phyloP scores from a whole-genome alignment of 805 yeast species.

The Debaryomyces tyrocola region DNA sequence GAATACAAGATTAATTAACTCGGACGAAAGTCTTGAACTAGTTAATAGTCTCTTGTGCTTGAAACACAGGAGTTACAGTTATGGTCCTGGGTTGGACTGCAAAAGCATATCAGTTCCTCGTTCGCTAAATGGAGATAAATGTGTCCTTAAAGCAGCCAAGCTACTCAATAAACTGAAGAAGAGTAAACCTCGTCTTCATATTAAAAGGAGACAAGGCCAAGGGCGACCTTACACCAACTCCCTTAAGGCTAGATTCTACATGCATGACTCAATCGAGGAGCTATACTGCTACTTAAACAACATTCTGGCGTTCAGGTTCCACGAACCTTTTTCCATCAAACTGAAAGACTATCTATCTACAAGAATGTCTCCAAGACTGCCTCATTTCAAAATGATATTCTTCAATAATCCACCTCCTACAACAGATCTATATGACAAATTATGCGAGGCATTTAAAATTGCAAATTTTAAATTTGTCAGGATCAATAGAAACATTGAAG shows the following conservation, averaged over 20 bases:
- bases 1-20: background rate
- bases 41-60: background rate
- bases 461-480: constrained; percentile 30
- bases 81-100: background rate
- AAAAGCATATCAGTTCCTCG: background rate
- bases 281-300: constrained; percentile 22
- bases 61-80: background rate
- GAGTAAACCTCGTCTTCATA: background rate
- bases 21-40: background rate
- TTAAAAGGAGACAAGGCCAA: constrained; percentile 5
- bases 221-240: constrained; percentile 35
- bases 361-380: background rate
- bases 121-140: background rate
- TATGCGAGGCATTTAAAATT: constrained; percentile 4
- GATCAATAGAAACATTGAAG: constrained; percentile 38
- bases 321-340: constrained; percentile 1
- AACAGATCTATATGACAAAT: constrained; percentile 3
- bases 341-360: background rate
- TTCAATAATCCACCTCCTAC: constrained; percentile 1
- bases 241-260: constrained; percentile 23
- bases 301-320: constrained; percentile 13
- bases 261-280: constrained; percentile 21
- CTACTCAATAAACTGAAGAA: background rate
- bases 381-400: background rate
- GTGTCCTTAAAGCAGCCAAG: background rate